Evolutionary conservation across 306 rosid genomes (phyloP).

Genomic region (Trifolium subterraneum): DNA sequence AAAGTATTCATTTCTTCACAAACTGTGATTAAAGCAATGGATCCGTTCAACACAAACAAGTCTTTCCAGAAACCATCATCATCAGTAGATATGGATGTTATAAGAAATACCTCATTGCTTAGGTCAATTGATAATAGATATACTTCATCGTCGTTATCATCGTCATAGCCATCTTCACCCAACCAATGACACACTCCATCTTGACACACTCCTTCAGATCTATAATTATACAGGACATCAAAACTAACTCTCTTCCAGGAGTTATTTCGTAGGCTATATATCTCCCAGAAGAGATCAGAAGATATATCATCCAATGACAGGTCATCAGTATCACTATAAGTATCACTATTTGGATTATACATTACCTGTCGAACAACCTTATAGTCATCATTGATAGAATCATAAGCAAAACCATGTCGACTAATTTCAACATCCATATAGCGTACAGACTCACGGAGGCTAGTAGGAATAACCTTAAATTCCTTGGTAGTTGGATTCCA

Average conservation of each 20-base stretch:
- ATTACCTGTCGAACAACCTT: background rate
- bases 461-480: background rate
- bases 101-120: background rate
- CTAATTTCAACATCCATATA: background rate
- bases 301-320: background rate
- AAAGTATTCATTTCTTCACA: background rate
- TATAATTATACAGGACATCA: background rate
- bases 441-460: background rate
- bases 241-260: background rate
- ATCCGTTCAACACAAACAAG: no score
- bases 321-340: background rate
- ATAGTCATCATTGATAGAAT: background rate
- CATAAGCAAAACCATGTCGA: background rate
- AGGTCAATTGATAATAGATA: background rate
- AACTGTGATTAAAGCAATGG: background rate
- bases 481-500: background rate
- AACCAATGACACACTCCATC: constrained; percentile 1
- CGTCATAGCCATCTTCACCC: background rate
- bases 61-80: background rate
- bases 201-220: background rate
- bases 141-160: no score
- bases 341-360: no score
- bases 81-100: background rate
- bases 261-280: background rate
- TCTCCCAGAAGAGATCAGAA: background rate